These are phyloP conservation scores for Phyllosticta citriasiana DNA, from an alignment of 2,329 filamentous ascomycete genomes.

Conservation along the genomic window DNA sequence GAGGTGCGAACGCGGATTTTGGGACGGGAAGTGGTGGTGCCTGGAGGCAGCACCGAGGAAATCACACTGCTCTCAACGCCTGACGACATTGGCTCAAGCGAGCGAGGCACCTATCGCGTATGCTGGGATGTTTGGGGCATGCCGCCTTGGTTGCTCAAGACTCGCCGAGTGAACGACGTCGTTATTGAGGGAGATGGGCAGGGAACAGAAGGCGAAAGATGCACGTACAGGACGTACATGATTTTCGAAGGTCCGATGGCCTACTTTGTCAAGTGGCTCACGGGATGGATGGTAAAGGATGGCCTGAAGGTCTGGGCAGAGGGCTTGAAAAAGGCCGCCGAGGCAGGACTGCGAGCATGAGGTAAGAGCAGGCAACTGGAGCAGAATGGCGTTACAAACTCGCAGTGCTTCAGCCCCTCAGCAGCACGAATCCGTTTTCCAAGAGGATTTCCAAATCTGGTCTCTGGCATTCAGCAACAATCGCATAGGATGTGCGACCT, in stretches of 20 bases:
- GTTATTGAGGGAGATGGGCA: neutral
- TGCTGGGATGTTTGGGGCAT: neutral
- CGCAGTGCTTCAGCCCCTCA: no score
- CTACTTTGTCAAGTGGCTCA: slow-evolving; percentile 7
- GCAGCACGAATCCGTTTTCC: no score
- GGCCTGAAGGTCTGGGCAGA: slow-evolving; percentile 4
- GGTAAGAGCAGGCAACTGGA: slow-evolving; percentile 32
- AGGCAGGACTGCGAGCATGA: neutral
- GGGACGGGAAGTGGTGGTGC: neutral
- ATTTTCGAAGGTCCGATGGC: slow-evolving; percentile 7
- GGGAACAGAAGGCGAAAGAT: neutral
- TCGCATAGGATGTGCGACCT: neutral
- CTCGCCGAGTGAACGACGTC: slow-evolving; percentile 5
- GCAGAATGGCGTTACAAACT: slow-evolving; percentile 48
- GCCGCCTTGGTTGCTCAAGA: slow-evolving; percentile 3
- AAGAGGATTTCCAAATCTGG: no score
- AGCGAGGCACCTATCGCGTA: slow-evolving; percentile 1
- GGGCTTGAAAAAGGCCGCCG: slow-evolving; percentile 6
- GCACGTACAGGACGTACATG: slow-evolving; percentile 6
- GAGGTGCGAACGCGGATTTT: slow-evolving; percentile 1
- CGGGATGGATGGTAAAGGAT: slow-evolving; percentile 4
- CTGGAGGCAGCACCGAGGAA: slow-evolving; percentile 3
- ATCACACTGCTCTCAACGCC: slow-evolving; percentile 1
- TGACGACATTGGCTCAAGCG: neutral
- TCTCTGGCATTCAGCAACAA: no score